Conservation (phyloP, 2,329 filamentous ascomycete species). For the Paecilomyces sp. region DNA sequence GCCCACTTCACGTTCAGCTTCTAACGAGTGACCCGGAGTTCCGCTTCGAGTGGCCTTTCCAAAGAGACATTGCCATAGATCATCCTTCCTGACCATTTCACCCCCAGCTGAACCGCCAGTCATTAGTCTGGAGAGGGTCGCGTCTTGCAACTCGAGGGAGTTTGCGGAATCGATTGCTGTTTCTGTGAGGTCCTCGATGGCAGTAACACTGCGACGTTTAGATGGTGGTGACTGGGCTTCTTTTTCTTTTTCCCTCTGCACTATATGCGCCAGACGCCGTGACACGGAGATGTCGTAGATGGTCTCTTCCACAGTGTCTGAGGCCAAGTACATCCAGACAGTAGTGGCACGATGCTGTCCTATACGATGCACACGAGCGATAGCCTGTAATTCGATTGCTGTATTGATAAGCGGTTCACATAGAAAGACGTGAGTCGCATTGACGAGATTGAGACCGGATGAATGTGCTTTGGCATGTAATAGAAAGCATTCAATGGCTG, state of each 20-base stretch:
- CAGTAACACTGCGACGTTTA: conserved; percentile 20
- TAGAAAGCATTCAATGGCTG: conserved; percentile 71
- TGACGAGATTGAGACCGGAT: conserved; percentile 83
- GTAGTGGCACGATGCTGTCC: conserved; percentile 83
- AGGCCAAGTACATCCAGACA: conserved; percentile 92
- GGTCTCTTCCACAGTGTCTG: conserved; percentile 82
- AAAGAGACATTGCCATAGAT: conserved; percentile 87
- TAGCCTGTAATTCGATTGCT: conserved; percentile 87
- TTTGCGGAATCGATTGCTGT: conserved; percentile 75
- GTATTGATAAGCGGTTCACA: conserved; percentile 93
- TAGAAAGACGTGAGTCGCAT: conserved; percentile 88
- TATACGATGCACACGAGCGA: conserved; percentile 90
- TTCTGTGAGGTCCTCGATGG: conserved; percentile 39
- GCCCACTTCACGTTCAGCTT: conserved; percentile 38
- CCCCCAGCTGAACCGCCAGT: conserved; percentile 63
- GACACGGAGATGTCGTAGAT: conserved; percentile 82
- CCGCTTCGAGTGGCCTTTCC: conserved; percentile 41
- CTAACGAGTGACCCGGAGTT: conserved; percentile 7
- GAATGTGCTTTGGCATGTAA: conserved; percentile 84
- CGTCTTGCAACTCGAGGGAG: conserved; percentile 71
- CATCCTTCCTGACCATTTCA: conserved; percentile 69
- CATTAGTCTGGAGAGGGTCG: conserved; percentile 63
- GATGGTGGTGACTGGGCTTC: conserved; percentile 19
- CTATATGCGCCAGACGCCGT: conserved; percentile 71
- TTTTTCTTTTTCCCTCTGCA: conserved; percentile 33